Base-by-base conservation (phyloP, 1,284 basidiomycete species). In the Trichosporon inkin region DNA sequence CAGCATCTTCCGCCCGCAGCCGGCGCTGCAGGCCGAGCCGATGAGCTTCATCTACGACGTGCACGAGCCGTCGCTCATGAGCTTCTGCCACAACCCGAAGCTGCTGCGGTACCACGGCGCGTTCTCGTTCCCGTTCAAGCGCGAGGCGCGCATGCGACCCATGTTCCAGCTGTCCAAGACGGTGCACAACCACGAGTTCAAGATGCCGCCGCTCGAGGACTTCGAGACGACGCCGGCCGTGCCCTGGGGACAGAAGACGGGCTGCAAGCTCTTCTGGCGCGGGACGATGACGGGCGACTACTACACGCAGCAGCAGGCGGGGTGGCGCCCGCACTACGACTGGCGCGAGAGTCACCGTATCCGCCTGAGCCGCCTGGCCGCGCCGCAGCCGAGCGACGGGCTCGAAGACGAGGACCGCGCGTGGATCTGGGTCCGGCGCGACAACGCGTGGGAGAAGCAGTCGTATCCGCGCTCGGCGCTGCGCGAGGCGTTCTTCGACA, bases 251-350 rank as follows among this genome's bases (percentile, higher is more conserved):
- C 65, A 72, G 7, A 78, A 80, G 67, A 70, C 67, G 5, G 63
- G 72, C 40, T 55, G 65, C 53, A 79, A 79, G 64, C 54, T 81
- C 19, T 79, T 80, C 56, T 81, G 80, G 80, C 65, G 79, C 28
- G 80, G 80, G 0, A 70, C 68, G 8, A 70, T 72, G 0, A 80
- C 79, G 0, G 80, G 80, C 17, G 78, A 79, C 61, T 65, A 57
- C 24, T 78, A 76, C 59, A 66, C 64, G 10, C 66, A 67, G 56
- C 20, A 41, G 11, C 40, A 53, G 58, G 2, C 16, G 10, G 22
- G 38, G 13, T 6, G 6, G 11, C 53, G 72, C 17, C 62, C 66
- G 10, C 58, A 61, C 44, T 72, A 68, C 60, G 67, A 71, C 55
- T 79, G 77, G 79, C 67, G 72, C 28, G 63, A 70, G 58, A 74